phyloP scores from a whole-genome alignment of 2,329 filamentous ascomycete genomes.

The Periconia sp. region DNA sequence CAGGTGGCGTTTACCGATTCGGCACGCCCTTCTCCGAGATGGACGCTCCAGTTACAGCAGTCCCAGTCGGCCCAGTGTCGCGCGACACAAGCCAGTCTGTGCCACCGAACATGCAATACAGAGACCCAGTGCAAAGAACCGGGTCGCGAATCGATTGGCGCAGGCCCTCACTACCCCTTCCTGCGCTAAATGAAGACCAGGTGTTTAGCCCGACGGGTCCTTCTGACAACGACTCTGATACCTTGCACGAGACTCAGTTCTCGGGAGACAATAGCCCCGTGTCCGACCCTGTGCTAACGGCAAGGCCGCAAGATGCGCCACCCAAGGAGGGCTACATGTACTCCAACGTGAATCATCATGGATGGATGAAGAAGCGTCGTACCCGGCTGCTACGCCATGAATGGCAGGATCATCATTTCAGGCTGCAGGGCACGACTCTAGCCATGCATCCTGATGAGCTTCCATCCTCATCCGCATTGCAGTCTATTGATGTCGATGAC shows the following conservation, averaged over 20 bases:
- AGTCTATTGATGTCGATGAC: conserved; percentile 86
- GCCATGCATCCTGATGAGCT: conserved; percentile 70
- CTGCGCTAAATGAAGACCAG: conserved; percentile 71
- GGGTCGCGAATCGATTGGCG: conserved; percentile 55
- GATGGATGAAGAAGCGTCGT: conserved; percentile 94
- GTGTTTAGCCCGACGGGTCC: conserved; percentile 47
- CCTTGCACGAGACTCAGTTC: conserved; percentile 41
- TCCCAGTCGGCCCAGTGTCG: conserved; percentile 73
- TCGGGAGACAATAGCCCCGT: conserved; percentile 38
- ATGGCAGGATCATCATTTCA: conserved; percentile 92
- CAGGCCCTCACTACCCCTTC: conserved; percentile 73
- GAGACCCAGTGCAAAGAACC: conserved; percentile 56
- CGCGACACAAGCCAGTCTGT: conserved; percentile 88
- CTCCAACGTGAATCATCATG: conserved; percentile 71
- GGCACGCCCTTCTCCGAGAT: conserved; percentile 90
- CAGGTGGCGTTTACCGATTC: conserved; percentile 73
- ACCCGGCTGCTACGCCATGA: conserved; percentile 88
- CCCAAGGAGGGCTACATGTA: conserved; percentile 47
- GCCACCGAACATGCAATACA: conserved; percentile 89
- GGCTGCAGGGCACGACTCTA: conserved; percentile 67
- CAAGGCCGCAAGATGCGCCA: conserved; percentile 36
- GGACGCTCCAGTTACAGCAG: conserved; percentile 81
- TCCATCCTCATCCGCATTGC: conserved; percentile 68
- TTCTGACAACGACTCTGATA: conserved; percentile 41
- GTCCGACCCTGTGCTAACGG: conserved; percentile 39